A percentile compares a stretch with the other conserved stretches of the same genome.
Evolutionary conservation across 2,329 filamentous ascomycete genomes (phyloP).

Genomic region (Colletotrichum siamense): DNA sequence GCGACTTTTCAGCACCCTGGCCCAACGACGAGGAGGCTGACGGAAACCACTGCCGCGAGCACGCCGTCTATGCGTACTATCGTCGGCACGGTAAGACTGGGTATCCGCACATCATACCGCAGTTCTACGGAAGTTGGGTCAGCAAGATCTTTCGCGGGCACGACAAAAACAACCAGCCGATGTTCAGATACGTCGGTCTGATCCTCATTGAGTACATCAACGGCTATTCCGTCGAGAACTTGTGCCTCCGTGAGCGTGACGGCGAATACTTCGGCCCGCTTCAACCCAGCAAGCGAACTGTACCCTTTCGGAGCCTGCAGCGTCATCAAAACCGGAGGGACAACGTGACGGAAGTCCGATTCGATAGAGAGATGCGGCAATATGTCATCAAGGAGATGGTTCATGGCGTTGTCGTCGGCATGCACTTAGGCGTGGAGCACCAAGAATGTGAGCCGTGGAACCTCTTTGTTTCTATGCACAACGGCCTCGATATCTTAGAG

Average conservation of each 20-base stretch:
- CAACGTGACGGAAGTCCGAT: too few relatives aligned
- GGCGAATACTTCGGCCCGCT: too few relatives aligned
- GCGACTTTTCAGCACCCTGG: not conserved
- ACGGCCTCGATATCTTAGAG: not conserved
- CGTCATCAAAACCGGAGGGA: too few relatives aligned
- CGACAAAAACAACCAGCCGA: not conserved
- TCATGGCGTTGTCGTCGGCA: not conserved
- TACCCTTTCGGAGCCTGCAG: too few relatives aligned
- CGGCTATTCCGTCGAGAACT: not conserved
- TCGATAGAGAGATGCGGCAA: not conserved
- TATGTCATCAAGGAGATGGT: not conserved
- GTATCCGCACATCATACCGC: not conserved
- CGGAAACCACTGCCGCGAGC: not conserved
- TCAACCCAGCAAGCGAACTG: too few relatives aligned
- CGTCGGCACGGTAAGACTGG: not conserved
- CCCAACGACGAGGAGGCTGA: not conserved
- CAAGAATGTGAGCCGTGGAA: slow-evolving; percentile 31
- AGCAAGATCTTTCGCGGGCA: accelerated
- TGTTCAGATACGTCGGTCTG: not conserved
- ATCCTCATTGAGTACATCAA: not conserved
- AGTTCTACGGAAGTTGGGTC: not conserved
- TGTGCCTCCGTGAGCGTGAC: too few relatives aligned
- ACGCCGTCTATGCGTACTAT: not conserved
- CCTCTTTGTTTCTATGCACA: not conserved
- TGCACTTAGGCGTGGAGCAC: not conserved